These are phyloP conservation scores for Lactarius quietus DNA, from an alignment of 768 basidiomycete species.

Conservation along the genomic window DNA sequence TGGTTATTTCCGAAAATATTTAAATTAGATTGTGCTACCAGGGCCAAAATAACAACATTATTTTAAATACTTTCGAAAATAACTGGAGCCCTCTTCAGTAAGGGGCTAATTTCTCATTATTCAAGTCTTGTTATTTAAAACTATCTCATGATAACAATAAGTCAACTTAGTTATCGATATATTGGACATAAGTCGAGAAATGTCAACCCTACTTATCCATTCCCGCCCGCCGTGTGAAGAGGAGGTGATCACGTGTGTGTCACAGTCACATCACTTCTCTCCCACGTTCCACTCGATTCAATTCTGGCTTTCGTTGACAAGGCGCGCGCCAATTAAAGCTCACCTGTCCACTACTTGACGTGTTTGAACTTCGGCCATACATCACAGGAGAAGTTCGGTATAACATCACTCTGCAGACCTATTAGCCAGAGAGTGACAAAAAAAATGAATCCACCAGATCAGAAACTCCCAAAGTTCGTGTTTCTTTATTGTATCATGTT, in stretches of 20 bases:
- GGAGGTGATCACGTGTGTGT: neutral
- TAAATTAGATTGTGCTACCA: too few species aligned
- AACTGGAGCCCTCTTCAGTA: too few species aligned
- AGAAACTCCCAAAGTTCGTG: slow-evolving; percentile 37
- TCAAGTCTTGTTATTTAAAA: too few species aligned
- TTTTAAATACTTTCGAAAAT: too few species aligned
- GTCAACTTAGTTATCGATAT: too few species aligned
- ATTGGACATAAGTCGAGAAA: too few species aligned
- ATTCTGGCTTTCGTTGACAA: neutral
- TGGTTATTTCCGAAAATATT: too few species aligned
- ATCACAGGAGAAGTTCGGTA: neutral
- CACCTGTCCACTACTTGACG: neutral
- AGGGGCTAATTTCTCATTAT: too few species aligned
- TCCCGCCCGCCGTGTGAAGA: too few species aligned
- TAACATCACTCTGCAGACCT: neutral
- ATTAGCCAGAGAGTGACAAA: neutral
- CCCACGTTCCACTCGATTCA: neutral
- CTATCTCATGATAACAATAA: too few species aligned
- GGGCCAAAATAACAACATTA: too few species aligned
- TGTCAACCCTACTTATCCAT: too few species aligned
- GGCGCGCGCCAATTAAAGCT: neutral
- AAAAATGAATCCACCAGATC: slow-evolving; percentile 27
- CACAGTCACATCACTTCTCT: neutral
- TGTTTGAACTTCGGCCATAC: neutral
- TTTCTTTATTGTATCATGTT: neutral